A percentile compares a stretch with the other conserved stretches of the same genome.
phyloP scores from a whole-genome alignment of 441 rosid genomes.

The Euphorbia celastroides region DNA sequence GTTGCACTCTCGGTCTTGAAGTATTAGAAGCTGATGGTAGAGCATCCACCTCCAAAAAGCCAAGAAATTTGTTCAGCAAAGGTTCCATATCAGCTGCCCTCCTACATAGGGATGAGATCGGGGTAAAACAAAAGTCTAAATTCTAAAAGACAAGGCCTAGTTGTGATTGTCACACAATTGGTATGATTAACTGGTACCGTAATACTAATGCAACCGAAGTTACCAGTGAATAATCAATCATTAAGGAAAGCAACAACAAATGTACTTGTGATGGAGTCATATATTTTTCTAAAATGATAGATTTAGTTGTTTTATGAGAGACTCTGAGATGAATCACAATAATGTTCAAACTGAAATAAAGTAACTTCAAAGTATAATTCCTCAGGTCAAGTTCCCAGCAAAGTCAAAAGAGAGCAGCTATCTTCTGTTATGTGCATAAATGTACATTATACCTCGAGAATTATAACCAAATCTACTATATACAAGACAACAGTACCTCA shows the following conservation, averaged over 20 bases:
- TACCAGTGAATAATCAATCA: not conserved
- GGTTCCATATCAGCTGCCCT: slow-evolving; percentile 89
- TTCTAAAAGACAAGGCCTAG: not conserved
- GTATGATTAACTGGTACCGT: not conserved
- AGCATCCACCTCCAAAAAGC: slow-evolving; percentile 80
- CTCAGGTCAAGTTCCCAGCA: not conserved
- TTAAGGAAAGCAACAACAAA: not conserved
- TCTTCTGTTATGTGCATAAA: not conserved
- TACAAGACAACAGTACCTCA: slow-evolving; percentile 50
- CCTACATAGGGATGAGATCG: slow-evolving; percentile 41
- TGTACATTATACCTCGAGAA: slow-evolving; percentile 1
- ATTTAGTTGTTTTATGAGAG: not conserved
- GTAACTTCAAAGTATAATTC: not conserved
- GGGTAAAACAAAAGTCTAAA: slow-evolving; percentile 13
- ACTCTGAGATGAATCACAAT: not conserved
- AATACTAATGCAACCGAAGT: not conserved
- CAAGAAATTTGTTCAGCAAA: slow-evolving; percentile 72
- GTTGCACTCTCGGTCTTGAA: slow-evolving; percentile 66
- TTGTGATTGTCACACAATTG: not conserved
- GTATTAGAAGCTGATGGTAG: slow-evolving; percentile 51
- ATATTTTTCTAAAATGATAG: not conserved
- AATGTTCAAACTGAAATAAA: not conserved
- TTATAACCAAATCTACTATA: not conserved
- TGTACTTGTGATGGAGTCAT: not conserved
- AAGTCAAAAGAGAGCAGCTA: not conserved